These are phyloP conservation scores for Penicillium sp. DNA, from an alignment of 2,329 filamentous ascomycete genomes.

Conservation along the genomic window DNA sequence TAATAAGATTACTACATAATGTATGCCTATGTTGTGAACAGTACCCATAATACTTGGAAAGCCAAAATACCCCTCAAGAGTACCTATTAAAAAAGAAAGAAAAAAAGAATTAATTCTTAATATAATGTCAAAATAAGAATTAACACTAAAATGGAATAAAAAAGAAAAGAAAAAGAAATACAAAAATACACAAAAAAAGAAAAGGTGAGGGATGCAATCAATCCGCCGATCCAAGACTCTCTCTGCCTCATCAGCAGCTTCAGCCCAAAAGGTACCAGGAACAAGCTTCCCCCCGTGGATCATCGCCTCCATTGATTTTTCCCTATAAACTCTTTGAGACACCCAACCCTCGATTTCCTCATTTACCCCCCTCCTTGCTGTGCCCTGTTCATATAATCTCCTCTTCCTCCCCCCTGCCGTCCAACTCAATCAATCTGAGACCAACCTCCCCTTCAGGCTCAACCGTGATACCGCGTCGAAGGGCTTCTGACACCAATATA, in stretches of 20 bases:
- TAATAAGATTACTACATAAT: not conserved
- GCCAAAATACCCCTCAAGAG: not conserved
- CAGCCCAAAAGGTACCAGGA: conserved; percentile 15
- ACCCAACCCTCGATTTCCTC: conserved; percentile 6
- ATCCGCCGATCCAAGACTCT: conserved; percentile 17
- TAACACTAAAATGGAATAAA: not conserved
- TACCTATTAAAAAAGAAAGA: not conserved
- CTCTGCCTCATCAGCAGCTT: conserved; percentile 3
- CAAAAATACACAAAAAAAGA: conserved; percentile 1
- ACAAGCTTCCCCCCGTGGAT: conserved; percentile 21
- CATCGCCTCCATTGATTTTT: conserved; percentile 11
- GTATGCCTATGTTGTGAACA: not conserved
- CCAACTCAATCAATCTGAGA: conserved; percentile 22
- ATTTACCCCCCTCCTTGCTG: conserved; percentile 10
- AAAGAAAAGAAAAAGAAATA: not conserved
- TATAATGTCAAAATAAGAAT: not conserved
- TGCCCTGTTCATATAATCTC: conserved; percentile 15
- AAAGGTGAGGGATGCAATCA: conserved; percentile 22
- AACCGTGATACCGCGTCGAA: conserved; percentile 11
- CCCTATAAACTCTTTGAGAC: conserved; percentile 18
- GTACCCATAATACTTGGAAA: not conserved
- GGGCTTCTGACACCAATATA: conserved; percentile 11
- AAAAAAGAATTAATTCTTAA: not conserved
- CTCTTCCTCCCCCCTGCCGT: conserved; percentile 14
- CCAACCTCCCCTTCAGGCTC: conserved; percentile 16